These are phyloP conservation scores for Aspergillus caelatus DNA, from an alignment of 2,329 filamentous ascomycete species.

Conservation along the genomic window DNA sequence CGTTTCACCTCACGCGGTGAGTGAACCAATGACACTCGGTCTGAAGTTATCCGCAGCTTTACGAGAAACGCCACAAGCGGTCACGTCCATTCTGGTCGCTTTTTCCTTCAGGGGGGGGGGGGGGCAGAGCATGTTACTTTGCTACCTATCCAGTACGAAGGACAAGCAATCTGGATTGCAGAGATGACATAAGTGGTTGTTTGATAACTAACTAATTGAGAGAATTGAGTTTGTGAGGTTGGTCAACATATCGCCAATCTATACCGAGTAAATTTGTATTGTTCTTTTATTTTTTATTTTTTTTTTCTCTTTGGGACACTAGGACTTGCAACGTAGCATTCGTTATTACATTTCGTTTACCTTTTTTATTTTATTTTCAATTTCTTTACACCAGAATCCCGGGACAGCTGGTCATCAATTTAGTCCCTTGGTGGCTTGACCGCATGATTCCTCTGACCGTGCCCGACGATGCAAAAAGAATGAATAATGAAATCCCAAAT, in stretches of 20 bases:
- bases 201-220: too few species aligned
- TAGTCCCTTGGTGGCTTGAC: not conserved
- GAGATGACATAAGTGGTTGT: not conserved
- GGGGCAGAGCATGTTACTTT: too few species aligned
- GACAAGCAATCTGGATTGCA: not conserved
- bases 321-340: not conserved
- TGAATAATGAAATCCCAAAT: not conserved
- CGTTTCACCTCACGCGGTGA: not conserved
- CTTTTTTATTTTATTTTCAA: not conserved
- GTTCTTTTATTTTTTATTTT: not conserved
- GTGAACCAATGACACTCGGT: not conserved
- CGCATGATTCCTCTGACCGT: not conserved
- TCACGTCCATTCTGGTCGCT: not conserved
- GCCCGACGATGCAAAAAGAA: not conserved
- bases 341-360: not conserved
- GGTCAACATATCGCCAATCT: not conserved
- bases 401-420: not conserved
- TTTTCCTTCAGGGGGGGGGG: not conserved
- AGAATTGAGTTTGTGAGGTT: not conserved
- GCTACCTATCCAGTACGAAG: not conserved
- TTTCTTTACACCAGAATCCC: not conserved
- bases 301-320: not conserved
- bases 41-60: not conserved
- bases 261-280: not conserved
- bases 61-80: not conserved